Conservation (phyloP, 345 rosid species). For the Eucalyptus cladocalyx region DNA sequence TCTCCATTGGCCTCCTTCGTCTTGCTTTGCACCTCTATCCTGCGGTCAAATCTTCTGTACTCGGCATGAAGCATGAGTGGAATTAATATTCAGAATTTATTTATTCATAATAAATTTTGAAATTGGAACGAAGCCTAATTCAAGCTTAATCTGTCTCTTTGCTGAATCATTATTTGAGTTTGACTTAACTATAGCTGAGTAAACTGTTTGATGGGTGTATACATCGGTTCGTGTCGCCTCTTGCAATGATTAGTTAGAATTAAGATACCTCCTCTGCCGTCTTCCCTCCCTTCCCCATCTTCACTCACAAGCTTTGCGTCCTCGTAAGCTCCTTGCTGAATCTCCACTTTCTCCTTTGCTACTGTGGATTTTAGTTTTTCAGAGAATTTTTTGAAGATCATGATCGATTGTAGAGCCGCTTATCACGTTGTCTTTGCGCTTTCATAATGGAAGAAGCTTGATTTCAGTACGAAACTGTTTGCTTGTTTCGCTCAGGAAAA, state of each 20-base stretch:
- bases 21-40: not conserved
- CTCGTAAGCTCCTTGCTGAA: conserved; percentile 17
- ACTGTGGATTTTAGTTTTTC: not conserved
- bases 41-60: not conserved
- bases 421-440: too few species aligned
- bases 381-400: not conserved
- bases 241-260: too few species aligned
- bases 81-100: not conserved
- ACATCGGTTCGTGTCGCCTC: too few species aligned
- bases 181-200: too few species aligned
- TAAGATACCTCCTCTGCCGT: not conserved
- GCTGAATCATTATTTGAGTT: too few species aligned
- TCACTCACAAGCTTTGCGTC: conserved; percentile 45
- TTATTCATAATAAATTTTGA: not conserved
- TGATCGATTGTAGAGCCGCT: not conserved
- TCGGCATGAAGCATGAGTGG: not conserved
- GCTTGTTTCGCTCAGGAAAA: accelerated
- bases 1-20: not conserved
- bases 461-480: not conserved
- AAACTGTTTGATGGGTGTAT: too few species aligned
- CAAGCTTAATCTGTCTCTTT: too few species aligned
- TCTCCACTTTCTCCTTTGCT: not conserved
- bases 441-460: not conserved
- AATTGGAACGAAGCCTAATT: too few species aligned
- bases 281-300: conserved; percentile 16